A percentile compares a stretch with the other conserved stretches of the same genome.
These are phyloP conservation scores for Tricholoma sp. DNA, from an alignment of 768 basidiomycete genomes.

Conservation along the genomic window DNA sequence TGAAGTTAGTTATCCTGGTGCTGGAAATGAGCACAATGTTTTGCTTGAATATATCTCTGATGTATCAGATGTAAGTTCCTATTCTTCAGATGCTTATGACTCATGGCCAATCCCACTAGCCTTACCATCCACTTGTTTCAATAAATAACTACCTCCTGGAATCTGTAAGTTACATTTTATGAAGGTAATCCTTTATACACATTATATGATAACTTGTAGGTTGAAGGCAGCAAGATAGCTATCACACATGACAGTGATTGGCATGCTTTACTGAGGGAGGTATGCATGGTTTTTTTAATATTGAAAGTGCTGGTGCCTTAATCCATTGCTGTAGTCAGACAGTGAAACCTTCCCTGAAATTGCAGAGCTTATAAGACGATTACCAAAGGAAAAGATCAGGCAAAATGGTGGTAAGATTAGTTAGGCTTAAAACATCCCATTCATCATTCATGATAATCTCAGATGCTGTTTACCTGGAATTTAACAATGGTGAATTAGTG, in stretches of 20 bases:
- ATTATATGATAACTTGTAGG: neutral
- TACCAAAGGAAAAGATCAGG: too few relatives aligned
- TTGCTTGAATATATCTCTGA: slow-evolving; percentile 2
- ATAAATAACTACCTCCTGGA: slow-evolving; percentile 13
- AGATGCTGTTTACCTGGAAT: too few relatives aligned
- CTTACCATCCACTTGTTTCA: slow-evolving; percentile 11
- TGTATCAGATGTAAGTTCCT: neutral
- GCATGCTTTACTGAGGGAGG: slow-evolving; percentile 8
- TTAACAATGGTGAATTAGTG: too few relatives aligned
- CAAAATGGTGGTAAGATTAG: too few relatives aligned
- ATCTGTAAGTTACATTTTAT: neutral
- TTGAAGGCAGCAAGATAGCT: slow-evolving; percentile 5
- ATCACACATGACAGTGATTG: slow-evolving; percentile 17
- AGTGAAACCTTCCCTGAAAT: too few relatives aligned
- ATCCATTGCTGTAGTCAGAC: too few relatives aligned
- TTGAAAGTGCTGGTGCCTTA: too few relatives aligned
- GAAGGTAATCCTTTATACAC: neutral
- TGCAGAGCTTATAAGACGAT: too few relatives aligned
- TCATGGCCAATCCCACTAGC: neutral
- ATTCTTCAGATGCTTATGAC: neutral
- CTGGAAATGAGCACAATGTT: neutral
- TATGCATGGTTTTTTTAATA: too few relatives aligned
- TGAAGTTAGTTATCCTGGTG: too few relatives aligned
- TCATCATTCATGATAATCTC: too few relatives aligned
- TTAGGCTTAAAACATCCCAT: too few relatives aligned